Evolutionary conservation across 2,329 filamentous ascomycete species (phyloP), one percentile per base, ranked within the genome.

Genomic region (Plectosphaerella cucumerina): DNA sequence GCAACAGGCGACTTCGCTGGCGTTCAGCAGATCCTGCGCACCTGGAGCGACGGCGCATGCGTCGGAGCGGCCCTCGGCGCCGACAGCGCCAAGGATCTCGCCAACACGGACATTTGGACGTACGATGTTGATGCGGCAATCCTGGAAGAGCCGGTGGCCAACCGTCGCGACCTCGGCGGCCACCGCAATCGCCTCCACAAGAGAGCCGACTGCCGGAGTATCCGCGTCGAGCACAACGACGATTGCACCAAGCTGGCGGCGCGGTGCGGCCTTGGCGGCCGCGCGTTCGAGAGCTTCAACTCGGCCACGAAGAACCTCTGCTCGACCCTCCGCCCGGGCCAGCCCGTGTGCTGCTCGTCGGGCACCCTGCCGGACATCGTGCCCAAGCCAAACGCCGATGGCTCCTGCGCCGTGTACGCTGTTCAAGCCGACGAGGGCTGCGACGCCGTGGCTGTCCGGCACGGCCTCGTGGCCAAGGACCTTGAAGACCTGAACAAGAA

Each of bases 331-430:
- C 46, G 39, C 15, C 46, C 57, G 62, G 64, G 62, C 6, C 63
- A 71, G 51, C 55, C 58, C 17, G 65, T 71, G 1, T 74, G 70
- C 58, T 73, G 70, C 51, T 63, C 61, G 6, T 33, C 59, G 1
- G 71, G 71, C 3, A 59, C 56, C 0, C 57, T 70, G 1, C 69
- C 70, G 0, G 62, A 68, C 49, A 47, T 62, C 26, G 55, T 48
- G 1, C 71, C 71, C 1, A 57, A 68, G 56, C 65, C 65, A 1
- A 53, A 58, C 34, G 47, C 56, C 3, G 66, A 73, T 31, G 70
- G 71, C 2, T 60, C 62, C 1, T 75, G 71, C 47, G 56, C 50
- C 3, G 58, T 59, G 3, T 68, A 72, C 54, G 57, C 50, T 0
- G 63, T 72, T 17, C 52, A 62, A 44, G 44, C 54, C 0, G 62